Evolutionary conservation across 768 basidiomycete genomes (phyloP), one percentile per base, ranked within the genome.

Genomic region (Boletus sp.): DNA sequence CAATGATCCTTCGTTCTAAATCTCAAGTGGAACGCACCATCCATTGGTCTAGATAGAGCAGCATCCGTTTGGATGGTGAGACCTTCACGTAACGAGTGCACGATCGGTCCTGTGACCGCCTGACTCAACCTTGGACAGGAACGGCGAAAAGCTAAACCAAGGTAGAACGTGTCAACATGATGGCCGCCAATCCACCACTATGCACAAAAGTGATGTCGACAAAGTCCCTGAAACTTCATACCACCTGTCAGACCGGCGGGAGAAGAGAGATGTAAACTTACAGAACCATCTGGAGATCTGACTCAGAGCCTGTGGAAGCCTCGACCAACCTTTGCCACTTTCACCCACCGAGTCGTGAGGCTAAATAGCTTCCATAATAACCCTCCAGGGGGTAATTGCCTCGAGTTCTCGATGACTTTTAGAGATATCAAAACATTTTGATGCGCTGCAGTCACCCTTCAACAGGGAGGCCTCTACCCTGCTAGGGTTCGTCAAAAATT

Each of bases 291-390:
- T 53, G 45, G 45, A 53, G 64, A 61, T 66, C 61, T 64, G 55
- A 56, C 39, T 56, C 55, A 59, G 45, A 56, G 54, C 41, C 32
- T 50, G 44, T 35, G 40, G 51, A 53, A 62, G 54, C 43, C 21
- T 40, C 46, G 38, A 50, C 50, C 25, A 29, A 59, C 55, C 40
- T 52, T 58, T 64, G 41, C 40, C 46, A 51, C 52, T 32, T 56
- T 63, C 54, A 58, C 63, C 51, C 32, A 50, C 45, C 53, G 30
- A 48, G 32, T 44, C 33, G 25, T 11, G 50, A 41, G 44, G 46
- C 32, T 53, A 40, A 53, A 46, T 50, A 23, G 47, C 64, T 69
- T 67, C 67, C 66, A 66, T 67, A 66, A 59, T 68, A 62, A 59
- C 48, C 27, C 25, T 51, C 46, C 47, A 55, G 47, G 61, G 62